Percentiles rank a stretch among this genome's conserved stretches.
phyloP scores from a whole-genome alignment of 129 eudicot genomes.

The Saussurea involucrata region DNA sequence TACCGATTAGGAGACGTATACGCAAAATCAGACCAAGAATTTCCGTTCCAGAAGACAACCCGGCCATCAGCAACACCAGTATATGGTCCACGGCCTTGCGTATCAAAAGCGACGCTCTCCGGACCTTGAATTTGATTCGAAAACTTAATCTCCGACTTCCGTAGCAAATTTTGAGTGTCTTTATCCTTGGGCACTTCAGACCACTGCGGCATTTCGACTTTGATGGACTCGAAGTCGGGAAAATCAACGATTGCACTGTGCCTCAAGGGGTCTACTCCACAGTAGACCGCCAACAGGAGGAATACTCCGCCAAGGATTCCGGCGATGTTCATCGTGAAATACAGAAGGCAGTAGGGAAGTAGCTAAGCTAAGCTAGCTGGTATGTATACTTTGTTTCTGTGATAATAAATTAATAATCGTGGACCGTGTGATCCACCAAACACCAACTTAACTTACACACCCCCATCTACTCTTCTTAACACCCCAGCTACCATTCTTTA shows the following conservation, averaged over 20 bases:
- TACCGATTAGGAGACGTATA: slow-evolving; percentile 82
- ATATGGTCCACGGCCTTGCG: slow-evolving; percentile 78
- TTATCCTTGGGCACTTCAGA: slow-evolving; percentile 48
- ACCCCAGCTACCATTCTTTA: slow-evolving; percentile 13
- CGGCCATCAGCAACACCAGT: slow-evolving; percentile 90
- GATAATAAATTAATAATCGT: background rate
- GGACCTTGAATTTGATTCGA: slow-evolving; percentile 82
- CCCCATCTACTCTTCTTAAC: slow-evolving; percentile 7
- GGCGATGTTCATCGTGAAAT: slow-evolving; percentile 36
- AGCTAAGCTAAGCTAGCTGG: too few species aligned
- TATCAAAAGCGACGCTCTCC: slow-evolving; percentile 82
- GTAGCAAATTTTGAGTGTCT: slow-evolving; percentile 51
- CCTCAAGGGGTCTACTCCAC: slow-evolving; percentile 74
- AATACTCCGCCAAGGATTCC: slow-evolving; percentile 36
- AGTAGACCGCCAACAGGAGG: slow-evolving; percentile 57
- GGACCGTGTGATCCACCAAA: slow-evolving; percentile 39
- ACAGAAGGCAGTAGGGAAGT: background rate
- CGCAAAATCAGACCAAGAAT: slow-evolving; percentile 69
- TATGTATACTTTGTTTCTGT: background rate
- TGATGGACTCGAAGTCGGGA: slow-evolving; percentile 58
- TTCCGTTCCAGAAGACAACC: slow-evolving; percentile 75
- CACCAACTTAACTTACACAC: slow-evolving; percentile 15
- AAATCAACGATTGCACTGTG: slow-evolving; percentile 69
- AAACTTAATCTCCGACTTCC: slow-evolving; percentile 67
- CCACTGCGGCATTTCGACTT: slow-evolving; percentile 62